Percentiles rank a stretch among this genome's conserved stretches.
Conservation (phyloP, 2,329 filamentous ascomycete genomes). For the Alternaria novae-zelandiae region DNA sequence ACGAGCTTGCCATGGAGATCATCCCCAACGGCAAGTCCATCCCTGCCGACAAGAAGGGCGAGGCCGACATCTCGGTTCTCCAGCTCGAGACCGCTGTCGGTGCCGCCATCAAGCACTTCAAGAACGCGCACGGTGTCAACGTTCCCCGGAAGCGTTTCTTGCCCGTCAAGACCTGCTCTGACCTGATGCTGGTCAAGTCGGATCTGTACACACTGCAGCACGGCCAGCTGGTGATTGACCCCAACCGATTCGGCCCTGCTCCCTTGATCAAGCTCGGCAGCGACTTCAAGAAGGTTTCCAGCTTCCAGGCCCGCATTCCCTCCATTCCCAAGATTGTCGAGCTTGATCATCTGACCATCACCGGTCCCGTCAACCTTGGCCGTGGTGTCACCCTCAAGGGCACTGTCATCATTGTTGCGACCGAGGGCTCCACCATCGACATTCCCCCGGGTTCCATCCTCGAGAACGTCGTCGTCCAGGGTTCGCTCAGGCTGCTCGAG, state of each 20-base stretch:
- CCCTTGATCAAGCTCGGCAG: slow-evolving; percentile 98
- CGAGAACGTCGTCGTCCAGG: slow-evolving; percentile 99
- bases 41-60: slow-evolving; percentile 98
- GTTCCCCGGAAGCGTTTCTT: slow-evolving; percentile 97
- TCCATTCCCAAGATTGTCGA: slow-evolving; percentile 91
- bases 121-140: slow-evolving; percentile 98
- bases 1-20: slow-evolving; percentile 99
- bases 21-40: slow-evolving; percentile 99
- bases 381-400: slow-evolving; percentile 96
- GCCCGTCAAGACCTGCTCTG: slow-evolving; percentile 99
- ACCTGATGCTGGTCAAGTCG: slow-evolving; percentile 99
- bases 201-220: slow-evolving; percentile 99
- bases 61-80: slow-evolving; percentile 95
- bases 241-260: slow-evolving; percentile 93
- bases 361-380: slow-evolving; percentile 94
- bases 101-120: slow-evolving; percentile 98
- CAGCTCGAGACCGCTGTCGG: slow-evolving; percentile 99
- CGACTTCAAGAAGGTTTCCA: slow-evolving; percentile 99
- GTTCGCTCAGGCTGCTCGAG: slow-evolving; percentile 79
- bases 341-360: slow-evolving; percentile 95
- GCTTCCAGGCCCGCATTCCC: slow-evolving; percentile 86
- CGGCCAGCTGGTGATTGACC: slow-evolving; percentile 96
- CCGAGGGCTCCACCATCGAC: slow-evolving; percentile 97
- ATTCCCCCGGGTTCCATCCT: slow-evolving; percentile 95
- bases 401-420: slow-evolving; percentile 98